Evolutionary conservation across 148 eudicot genomes (phyloP), one percentile per base, ranked within the genome.

Genomic region (Nepenthes gracilis): DNA sequence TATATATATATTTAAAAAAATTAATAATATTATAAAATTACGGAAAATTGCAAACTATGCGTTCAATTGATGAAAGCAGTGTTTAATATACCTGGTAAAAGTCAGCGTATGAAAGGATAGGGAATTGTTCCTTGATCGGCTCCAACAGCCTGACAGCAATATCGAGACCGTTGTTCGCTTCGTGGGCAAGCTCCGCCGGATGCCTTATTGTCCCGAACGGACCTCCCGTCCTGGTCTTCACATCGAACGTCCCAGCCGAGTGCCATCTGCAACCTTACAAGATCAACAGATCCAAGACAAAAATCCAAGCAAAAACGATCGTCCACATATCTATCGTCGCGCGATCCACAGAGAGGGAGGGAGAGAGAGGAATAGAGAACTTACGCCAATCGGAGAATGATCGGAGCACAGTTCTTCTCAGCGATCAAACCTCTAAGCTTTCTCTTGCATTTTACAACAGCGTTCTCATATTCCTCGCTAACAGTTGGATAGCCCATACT

Each of bases 161-260:
- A 35, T 86, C 85, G 54, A 86, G 80, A 33, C 89, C 94, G 47
- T 71, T 86, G 71, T 86, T 86, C 12, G 89, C 89, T 49, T 58
- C 81, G 59, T 86, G 94, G 63, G 77, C 69, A 9, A 76, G 79
- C 75, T 86, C 94, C 4, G 35, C 69, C 9, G 51, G 71, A 67
- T 76, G 68, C 75, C 66, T 83, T 33, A 86, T 83, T 0, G 94
- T 86, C 57, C 94, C 94, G 58, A 83, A 86, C 2, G 94, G 94
- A 12, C 94, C 89, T 35, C 94, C 89, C 12, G 94, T 86, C 70
- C 79, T 86, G 0, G 86, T 65, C 1, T 68, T 70, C 63, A 72
- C 77, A 47, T 85, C 92, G 67, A 66, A 81, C 13, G 94, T 83
- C 37, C 89, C 94, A 59, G 89, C 92, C 32, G 92, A 80, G 77